These are phyloP conservation scores for Heracleum sosnowskyi DNA, from an alignment of 129 eudicot genomes.

Conservation along the genomic window DNA sequence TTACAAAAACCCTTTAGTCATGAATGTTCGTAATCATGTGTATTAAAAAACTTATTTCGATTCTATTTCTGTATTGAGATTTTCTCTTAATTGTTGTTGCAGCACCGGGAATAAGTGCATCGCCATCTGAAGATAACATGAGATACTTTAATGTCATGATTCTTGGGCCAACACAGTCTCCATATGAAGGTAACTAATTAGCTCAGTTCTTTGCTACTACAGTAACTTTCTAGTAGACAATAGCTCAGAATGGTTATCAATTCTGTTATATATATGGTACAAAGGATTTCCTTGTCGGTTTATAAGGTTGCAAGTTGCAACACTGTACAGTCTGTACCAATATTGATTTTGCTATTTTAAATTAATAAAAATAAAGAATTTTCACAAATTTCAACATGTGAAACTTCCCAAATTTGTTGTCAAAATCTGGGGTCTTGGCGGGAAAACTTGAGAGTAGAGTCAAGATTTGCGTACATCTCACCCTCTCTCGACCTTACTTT, in stretches of 20 bases:
- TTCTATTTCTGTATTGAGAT: neutral
- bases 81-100: constrained; percentile 27
- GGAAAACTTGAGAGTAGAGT: neutral
- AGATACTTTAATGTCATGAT: constrained; percentile 96
- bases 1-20: neutral
- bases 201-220: neutral
- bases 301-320: neutral
- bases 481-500: neutral
- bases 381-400: neutral
- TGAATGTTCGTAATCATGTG: neutral
- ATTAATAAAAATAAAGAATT: neutral
- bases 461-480: neutral
- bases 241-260: neutral
- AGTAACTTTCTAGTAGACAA: neutral
- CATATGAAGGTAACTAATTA: constrained; percentile 70
- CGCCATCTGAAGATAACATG: constrained; percentile 99
- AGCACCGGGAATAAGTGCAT: constrained; percentile 99
- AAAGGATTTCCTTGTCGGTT: neutral
- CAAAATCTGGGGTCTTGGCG: neutral
- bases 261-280: neutral
- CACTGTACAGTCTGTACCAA: neutral
- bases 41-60: neutral
- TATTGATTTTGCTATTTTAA: neutral
- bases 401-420: neutral
- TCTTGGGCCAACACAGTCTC: constrained; percentile 97